Evolutionary conservation across 768 basidiomycete genomes (phyloP).

Genomic region (Exidia glandulosa): DNA sequence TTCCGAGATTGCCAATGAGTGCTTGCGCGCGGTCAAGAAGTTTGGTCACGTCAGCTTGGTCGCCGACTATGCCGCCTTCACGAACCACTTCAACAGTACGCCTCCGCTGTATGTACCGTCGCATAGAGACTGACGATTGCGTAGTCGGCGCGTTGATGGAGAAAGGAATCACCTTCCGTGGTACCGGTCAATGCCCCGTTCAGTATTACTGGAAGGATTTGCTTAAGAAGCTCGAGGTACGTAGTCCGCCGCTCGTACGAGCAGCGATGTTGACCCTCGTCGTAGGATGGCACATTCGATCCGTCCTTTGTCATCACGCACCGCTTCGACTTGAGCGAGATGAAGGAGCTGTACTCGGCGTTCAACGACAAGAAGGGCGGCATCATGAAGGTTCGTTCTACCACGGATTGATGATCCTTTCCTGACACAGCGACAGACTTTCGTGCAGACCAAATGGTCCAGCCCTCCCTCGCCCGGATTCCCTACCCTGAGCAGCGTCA

Average conservation of each 20-base stretch:
- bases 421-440: conserved; percentile 20
- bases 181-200: conserved; percentile 63
- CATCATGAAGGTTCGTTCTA: conserved; percentile 43
- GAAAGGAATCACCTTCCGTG: conserved; percentile 60
- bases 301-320: conserved; percentile 1
- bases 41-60: conserved; percentile 25
- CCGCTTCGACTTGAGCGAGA: not conserved
- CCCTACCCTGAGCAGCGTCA: conserved; percentile 42
- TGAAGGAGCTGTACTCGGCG: conserved; percentile 42
- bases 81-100: conserved; percentile 46
- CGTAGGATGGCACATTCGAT: conserved; percentile 54
- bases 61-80: conserved; percentile 33
- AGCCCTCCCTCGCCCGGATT: conserved; percentile 35
- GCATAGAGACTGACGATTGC: not conserved
- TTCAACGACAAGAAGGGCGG: conserved; percentile 50
- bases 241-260: conserved; percentile 36
- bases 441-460: conserved; percentile 57
- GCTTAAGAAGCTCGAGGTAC: conserved; percentile 58
- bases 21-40: conserved; percentile 38
- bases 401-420: not conserved
- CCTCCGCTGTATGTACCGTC: not conserved
- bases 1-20: conserved; percentile 50
- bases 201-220: conserved; percentile 67
- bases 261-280: conserved; percentile 49
- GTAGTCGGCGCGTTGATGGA: conserved; percentile 62